Evolutionary conservation across 208 protist genomes (phyloP).

Genomic region (Trypanosoma rangeli): DNA sequence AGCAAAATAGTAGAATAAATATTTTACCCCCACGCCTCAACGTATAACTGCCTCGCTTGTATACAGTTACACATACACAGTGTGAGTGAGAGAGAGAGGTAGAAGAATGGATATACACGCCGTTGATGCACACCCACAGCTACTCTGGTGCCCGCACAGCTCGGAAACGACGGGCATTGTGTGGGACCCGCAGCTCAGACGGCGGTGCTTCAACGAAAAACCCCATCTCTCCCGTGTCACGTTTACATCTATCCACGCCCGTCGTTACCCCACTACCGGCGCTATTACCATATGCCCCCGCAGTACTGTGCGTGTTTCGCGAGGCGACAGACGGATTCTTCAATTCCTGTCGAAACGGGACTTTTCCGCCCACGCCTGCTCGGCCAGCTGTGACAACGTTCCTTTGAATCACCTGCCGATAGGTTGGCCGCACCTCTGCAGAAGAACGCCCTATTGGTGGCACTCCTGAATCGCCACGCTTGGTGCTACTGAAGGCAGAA

Average conservation of each 20-base stretch:
- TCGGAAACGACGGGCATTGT: not conserved
- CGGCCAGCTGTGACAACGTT: not conserved
- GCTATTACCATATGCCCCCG: not conserved
- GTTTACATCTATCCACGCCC: not conserved
- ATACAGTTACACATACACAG: not conserved
- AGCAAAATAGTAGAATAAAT: not conserved
- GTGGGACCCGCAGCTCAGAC: not conserved
- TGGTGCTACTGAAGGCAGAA: not conserved
- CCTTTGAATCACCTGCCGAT: constrained; percentile 2
- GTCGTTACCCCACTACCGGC: not conserved
- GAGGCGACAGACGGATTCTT: not conserved
- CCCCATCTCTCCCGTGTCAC: not conserved
- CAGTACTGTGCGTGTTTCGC: not conserved
- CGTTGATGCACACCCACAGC: not conserved
- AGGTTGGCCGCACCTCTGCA: not conserved
- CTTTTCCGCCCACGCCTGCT: not conserved
- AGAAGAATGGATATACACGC: constrained; percentile 11
- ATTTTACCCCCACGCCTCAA: not conserved
- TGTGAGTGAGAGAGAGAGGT: not conserved
- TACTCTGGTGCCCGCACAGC: constrained; percentile 12
- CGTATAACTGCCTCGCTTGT: not conserved
- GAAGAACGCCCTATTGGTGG: not conserved
- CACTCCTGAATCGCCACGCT: too few relatives aligned
- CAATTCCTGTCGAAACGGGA: not conserved
- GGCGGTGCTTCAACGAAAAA: not conserved